Evolutionary conservation across 2,329 filamentous ascomycete species (phyloP).

Genomic region (Aspergillus jensenii): DNA sequence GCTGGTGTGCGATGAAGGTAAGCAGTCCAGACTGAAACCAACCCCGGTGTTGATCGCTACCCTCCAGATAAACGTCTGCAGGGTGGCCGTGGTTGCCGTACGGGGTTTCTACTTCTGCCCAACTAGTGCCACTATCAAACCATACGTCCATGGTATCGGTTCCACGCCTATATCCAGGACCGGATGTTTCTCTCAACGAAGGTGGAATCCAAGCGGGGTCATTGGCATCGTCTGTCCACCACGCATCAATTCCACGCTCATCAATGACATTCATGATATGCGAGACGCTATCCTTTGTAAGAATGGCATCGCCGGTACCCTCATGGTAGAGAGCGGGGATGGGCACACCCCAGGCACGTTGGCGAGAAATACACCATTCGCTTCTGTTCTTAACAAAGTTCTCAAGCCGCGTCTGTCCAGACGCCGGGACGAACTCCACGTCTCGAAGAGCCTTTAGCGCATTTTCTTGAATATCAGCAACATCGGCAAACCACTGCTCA

Average conservation of each 20-base stretch:
- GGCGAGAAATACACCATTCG: constrained; percentile 97
- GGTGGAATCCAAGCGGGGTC: constrained; percentile 76
- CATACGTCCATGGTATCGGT: constrained; percentile 98
- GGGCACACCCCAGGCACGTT: constrained; percentile 93
- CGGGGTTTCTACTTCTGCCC: constrained; percentile 58
- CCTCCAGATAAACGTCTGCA: constrained; percentile 90
- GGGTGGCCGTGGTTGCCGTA: constrained; percentile 30
- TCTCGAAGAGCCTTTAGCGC: constrained; percentile 68
- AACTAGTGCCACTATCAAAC: constrained; percentile 98
- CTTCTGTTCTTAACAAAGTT: constrained; percentile 84
- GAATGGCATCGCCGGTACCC: constrained; percentile 68
- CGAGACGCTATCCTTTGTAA: constrained; percentile 74
- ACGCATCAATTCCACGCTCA: constrained; percentile 79
- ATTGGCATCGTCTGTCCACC: constrained; percentile 81
- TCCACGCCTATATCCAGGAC: constrained; percentile 65
- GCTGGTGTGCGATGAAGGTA: constrained; percentile 69
- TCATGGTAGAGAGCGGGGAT: constrained; percentile 84
- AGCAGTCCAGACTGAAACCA: constrained; percentile 98
- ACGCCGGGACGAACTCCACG: constrained; percentile 76
- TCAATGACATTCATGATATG: constrained; percentile 82
- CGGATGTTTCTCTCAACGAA: constrained; percentile 52
- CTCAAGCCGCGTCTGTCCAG: constrained; percentile 71
- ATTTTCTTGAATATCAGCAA: constrained; percentile 73
- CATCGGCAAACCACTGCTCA: constrained; percentile 96
- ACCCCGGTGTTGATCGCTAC: constrained; percentile 91